Conservation (phyloP, 2,329 filamentous ascomycete genomes). For the Claviceps sp. region DNA sequence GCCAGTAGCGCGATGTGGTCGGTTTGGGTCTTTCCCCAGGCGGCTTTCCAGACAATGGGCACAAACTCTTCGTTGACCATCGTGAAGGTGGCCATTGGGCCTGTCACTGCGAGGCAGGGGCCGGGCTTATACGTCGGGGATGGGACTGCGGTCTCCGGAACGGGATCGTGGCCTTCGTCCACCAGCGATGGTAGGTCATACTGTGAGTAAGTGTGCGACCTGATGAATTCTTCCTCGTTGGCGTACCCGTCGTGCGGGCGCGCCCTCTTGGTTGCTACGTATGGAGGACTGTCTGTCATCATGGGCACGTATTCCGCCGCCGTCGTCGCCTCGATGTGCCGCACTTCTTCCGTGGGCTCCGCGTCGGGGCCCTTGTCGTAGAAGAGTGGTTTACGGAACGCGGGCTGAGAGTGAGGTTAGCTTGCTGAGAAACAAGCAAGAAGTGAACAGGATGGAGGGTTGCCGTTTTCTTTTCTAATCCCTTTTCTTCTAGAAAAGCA, state of each 20-base stretch:
- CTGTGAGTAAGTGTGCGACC: background rate
- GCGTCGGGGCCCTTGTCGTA: background rate
- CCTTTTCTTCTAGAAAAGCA: background rate
- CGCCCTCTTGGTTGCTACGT: background rate
- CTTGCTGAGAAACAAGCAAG: background rate
- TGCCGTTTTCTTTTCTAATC: too few relatives aligned
- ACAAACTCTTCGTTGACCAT: background rate
- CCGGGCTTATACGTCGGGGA: background rate
- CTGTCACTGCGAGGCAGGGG: background rate
- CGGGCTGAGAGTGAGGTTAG: background rate
- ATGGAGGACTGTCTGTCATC: background rate
- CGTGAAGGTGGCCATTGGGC: background rate
- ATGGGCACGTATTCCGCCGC: background rate
- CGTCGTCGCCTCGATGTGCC: background rate
- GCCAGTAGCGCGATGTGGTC: background rate
- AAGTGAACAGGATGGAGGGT: background rate
- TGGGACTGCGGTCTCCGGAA: background rate
- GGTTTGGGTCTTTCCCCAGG: background rate
- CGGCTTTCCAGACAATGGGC: background rate
- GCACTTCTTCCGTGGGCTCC: background rate
- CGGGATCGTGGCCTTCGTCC: background rate
- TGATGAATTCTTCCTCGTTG: background rate
- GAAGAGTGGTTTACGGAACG: background rate
- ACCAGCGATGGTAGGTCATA: background rate
- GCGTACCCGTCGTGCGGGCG: background rate